phyloP scores from a whole-genome alignment of 2,329 filamentous ascomycete genomes.

The Hortaea werneckii region DNA sequence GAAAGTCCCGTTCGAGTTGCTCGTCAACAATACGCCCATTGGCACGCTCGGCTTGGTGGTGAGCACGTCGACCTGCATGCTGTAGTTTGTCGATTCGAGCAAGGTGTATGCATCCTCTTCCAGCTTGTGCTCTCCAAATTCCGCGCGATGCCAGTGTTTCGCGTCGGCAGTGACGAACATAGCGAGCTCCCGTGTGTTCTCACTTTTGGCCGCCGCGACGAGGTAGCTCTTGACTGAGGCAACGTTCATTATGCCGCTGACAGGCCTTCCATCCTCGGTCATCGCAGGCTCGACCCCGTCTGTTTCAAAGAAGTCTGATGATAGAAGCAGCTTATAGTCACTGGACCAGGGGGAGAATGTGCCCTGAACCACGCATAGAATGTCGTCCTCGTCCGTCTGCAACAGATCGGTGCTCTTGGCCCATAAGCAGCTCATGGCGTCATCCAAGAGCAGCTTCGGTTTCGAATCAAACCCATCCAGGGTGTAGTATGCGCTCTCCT shows the following conservation, averaged over 20 bases:
- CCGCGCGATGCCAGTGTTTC: slow-evolving; percentile 76
- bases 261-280: slow-evolving; percentile 55
- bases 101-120: slow-evolving; percentile 84
- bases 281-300: slow-evolving; percentile 62
- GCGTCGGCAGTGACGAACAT: slow-evolving; percentile 83
- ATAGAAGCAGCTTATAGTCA: slow-evolving; percentile 69
- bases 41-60: slow-evolving; percentile 47
- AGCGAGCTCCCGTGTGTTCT: slow-evolving; percentile 78
- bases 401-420: slow-evolving; percentile 69
- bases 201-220: slow-evolving; percentile 69
- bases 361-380: slow-evolving; percentile 72
- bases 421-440: slow-evolving; percentile 75
- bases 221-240: slow-evolving; percentile 79
- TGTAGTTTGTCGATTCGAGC: slow-evolving; percentile 93
- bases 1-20: slow-evolving; percentile 94
- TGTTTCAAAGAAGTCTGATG: slow-evolving; percentile 69
- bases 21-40: slow-evolving; percentile 86
- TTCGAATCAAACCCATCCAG: slow-evolving; percentile 69
- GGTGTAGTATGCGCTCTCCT: slow-evolving; percentile 58
- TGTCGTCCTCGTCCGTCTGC: slow-evolving; percentile 57
- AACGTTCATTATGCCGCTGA: slow-evolving; percentile 71
- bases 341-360: slow-evolving; percentile 59
- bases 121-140: slow-evolving; percentile 78
- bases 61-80: slow-evolving; percentile 91
- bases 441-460: slow-evolving; percentile 54